Evolutionary conservation across 176 grass and related monocot genomes (phyloP), one percentile per base, ranked within the genome.

Genomic region (Areca catechu): DNA sequence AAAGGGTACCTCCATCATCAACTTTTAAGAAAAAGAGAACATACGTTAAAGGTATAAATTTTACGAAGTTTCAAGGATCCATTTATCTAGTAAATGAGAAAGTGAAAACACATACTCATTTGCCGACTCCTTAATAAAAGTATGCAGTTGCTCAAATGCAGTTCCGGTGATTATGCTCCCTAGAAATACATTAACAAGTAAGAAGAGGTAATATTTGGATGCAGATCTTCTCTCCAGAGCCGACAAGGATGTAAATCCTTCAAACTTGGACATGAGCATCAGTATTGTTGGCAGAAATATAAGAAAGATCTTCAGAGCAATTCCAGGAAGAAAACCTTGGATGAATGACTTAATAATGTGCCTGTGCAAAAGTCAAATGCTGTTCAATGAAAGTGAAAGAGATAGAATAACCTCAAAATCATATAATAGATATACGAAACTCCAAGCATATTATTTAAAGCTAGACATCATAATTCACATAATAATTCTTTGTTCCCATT

Each of bases 281-380:
- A 99, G 77, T 83, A 99, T 99, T 53, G 29, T 83, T 30, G 94
- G 94, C 66, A 99, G 94, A 18, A 99, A 58, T 85, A 99, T 83
- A 50, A 99, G 82, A 67, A 99, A 99, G 47, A 99, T 83, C 80
- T 99, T 99, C 73, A 99, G 57, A 74, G 72, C 75, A 80, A 99
- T 99, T 79, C 94, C 94, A 43, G 94, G 94, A 58, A 99, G 88
- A 68, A 93, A 93, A 25, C 94, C 94, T 82, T 99, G 94, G 76
- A 99, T 86, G 67, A 99, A 89, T 15, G 94, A 93, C 82, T 98
- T 99, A 52, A 99, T 60, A 60, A 69, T 0, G 51, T 0, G 14
- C 62, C 93, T 92, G 78, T 50, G 12, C 12, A 47, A 28, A 3
- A 61, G 24, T 22, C 15, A 37, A 14, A 34, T 43, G 19, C 43